Base-by-base conservation (phyloP, 768 basidiomycete genomes). In the Termitomyces eurrhizus region DNA sequence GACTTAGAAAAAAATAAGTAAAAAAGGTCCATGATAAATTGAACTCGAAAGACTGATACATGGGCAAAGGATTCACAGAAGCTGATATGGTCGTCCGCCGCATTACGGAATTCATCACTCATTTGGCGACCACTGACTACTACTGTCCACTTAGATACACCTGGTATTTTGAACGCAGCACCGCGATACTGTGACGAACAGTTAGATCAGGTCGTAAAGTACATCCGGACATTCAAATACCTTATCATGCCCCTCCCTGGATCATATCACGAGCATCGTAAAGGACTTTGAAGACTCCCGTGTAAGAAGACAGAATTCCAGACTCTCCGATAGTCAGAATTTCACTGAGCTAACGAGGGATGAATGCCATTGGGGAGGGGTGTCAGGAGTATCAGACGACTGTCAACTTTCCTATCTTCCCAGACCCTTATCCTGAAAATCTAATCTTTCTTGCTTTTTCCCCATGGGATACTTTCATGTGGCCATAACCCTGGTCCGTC, bases 71-170 rank as follows among this genome's bases (percentile, higher is more conserved):
- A 70, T 13, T 71, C 70, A 2, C 53, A 51, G n/a, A 73, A 70
- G 1, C 70, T 74, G 2, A 77, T 64, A 9, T 73, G 62, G 1
- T 75, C 71, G 2, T 75, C 71, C 0, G 61, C 58, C 0, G 75
- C 74, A 55, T 66, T 70, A 26, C 81, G 75, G 18, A 87, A 65
- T 45, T 86, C 85, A 7, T 85, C 80, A 13, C 84, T 68, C 50
- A 78, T 70, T 29, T 77, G 61, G 0, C 72, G 68, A 1, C 80
- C 78, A 21, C 73, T 73, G 24, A 79, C 67, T 7, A 85, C 67
- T 29, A 83, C 73, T 7, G 74, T 56, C 83, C 83, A 84, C 60
- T 70, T 68, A 50, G 78, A 72, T 29, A 77, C 65, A 57, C 70
- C 69, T 1, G 81, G 72, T 4, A 83, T 72, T 64, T 75, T 78